A percentile compares a stretch with the other conserved stretches of the same genome.
These are phyloP conservation scores for Metschnikowia gelsemii DNA, from an alignment of 805 yeast genomes.

Conservation along the genomic window DNA sequence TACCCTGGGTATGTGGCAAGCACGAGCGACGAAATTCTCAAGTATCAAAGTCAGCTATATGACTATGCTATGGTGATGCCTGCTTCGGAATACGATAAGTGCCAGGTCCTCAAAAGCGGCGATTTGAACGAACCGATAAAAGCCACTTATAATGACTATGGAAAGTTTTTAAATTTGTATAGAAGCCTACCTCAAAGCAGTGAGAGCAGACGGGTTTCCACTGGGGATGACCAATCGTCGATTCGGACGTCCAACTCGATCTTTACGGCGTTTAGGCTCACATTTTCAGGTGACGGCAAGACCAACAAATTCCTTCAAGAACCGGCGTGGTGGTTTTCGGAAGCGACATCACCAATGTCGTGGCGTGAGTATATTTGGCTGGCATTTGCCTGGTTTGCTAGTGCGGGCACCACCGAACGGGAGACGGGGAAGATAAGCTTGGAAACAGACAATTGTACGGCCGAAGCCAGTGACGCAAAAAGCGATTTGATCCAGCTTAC, in stretches of 20 bases:
- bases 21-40: slow-evolving; percentile 65
- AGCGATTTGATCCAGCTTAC: slow-evolving; percentile 20
- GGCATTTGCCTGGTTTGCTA: slow-evolving; percentile 85
- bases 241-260: slow-evolving; percentile 31
- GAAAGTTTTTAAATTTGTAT: slow-evolving; percentile 35
- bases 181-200: slow-evolving; percentile 21
- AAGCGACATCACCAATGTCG: slow-evolving; percentile 48
- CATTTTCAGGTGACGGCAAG: slow-evolving; percentile 11
- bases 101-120: slow-evolving; percentile 13
- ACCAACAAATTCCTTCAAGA: slow-evolving; percentile 19
- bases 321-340: slow-evolving; percentile 45
- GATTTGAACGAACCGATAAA: slow-evolving; percentile 19
- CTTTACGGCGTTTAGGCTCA: slow-evolving; percentile 16
- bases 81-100: slow-evolving; percentile 7
- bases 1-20: slow-evolving; percentile 52
- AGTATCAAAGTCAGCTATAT: slow-evolving; percentile 51
- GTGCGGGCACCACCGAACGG: slow-evolving; percentile 61
- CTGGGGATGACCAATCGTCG: slow-evolving; percentile 29
- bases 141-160: slow-evolving; percentile 39
- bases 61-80: slow-evolving; percentile 42
- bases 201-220: slow-evolving; percentile 7
- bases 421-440: slow-evolving; percentile 15
- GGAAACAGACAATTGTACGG: slow-evolving; percentile 8
- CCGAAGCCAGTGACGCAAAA: neutral
- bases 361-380: slow-evolving; percentile 63